Percentiles rank a stretch among this genome's conserved stretches.
Evolutionary conservation across 1,284 basidiomycete species (phyloP).

Genomic region (Sphaerobolus stellatus): DNA sequence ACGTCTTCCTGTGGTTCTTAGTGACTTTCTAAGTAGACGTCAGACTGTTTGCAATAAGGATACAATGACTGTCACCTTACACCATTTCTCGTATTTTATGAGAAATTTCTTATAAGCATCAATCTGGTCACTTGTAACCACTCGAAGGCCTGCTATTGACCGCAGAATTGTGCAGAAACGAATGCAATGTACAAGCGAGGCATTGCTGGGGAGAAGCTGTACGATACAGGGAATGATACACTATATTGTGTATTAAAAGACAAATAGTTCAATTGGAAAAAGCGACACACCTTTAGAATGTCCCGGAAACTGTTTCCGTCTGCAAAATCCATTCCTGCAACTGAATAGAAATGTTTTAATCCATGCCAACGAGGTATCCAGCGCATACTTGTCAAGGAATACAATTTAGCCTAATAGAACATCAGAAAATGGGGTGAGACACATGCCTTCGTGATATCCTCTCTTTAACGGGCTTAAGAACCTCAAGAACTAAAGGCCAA

Average conservation of each 20-base stretch:
- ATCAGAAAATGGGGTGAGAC: neutral
- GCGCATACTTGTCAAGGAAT: neutral
- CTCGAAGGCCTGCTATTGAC: neutral
- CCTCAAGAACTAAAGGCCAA: neutral
- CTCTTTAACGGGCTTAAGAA: neutral
- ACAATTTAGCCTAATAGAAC: neutral
- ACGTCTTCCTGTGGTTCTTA: neutral
- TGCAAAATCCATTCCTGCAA: neutral
- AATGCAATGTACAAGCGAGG: neutral
- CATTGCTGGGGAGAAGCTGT: neutral
- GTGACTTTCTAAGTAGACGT: neutral
- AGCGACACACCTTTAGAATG: neutral
- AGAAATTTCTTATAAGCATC: neutral
- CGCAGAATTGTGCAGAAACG: neutral
- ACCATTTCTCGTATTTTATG: neutral
- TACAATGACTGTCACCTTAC: neutral
- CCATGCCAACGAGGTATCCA: neutral
- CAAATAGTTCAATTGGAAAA: neutral
- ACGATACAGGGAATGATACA: neutral
- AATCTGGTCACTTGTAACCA: neutral
- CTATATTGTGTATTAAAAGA: neutral
- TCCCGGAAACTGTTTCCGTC: neutral
- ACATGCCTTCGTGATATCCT: neutral
- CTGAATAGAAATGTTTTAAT: neutral
- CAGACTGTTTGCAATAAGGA: neutral